phyloP scores from a whole-genome alignment of 768 basidiomycete species.

The Goffeauzyma gilvescens region DNA sequence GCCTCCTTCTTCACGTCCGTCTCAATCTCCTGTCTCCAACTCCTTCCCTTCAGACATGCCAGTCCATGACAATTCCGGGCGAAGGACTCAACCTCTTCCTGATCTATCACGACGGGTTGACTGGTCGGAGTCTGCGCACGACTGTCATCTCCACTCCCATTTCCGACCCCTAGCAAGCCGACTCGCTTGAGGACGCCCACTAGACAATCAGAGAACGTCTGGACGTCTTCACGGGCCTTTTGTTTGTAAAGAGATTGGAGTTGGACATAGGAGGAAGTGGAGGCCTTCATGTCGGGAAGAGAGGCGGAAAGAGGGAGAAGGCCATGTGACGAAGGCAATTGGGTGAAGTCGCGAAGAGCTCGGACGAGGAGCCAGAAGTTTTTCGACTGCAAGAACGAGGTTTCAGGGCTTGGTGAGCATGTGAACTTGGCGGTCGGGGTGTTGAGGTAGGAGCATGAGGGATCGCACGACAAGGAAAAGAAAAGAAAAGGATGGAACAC shows the following conservation, averaged over 20 bases:
- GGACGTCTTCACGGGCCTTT: constrained; percentile 38
- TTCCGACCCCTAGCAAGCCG: constrained; percentile 21
- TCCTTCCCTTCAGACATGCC: constrained; percentile 29
- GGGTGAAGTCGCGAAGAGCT: constrained; percentile 49
- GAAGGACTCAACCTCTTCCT: constrained; percentile 31
- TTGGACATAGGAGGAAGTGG: constrained; percentile 60
- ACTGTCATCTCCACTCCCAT: no score
- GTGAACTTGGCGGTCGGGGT: background rate
- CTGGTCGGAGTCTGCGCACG: no score
- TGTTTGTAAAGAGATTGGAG: constrained; percentile 70
- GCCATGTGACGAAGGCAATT: constrained; percentile 37
- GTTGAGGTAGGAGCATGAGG: background rate
- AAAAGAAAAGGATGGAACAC: constrained; percentile 4
- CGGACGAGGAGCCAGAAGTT: constrained; percentile 63
- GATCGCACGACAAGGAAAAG: background rate
- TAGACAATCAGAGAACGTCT: constrained; percentile 17
- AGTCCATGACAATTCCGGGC: constrained; percentile 33
- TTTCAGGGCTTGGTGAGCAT: background rate
- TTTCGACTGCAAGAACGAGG: constrained; percentile 33
- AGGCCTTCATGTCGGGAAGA: constrained; percentile 90
- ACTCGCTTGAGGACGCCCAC: constrained; percentile 14
- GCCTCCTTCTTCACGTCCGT: constrained; percentile 13
- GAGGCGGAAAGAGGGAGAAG: constrained; percentile 67
- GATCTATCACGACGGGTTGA: constrained; percentile 19
- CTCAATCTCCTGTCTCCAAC: constrained; percentile 18